phyloP scores from a whole-genome alignment of 2,329 filamentous ascomycete species.

The Penicillium sp. region DNA sequence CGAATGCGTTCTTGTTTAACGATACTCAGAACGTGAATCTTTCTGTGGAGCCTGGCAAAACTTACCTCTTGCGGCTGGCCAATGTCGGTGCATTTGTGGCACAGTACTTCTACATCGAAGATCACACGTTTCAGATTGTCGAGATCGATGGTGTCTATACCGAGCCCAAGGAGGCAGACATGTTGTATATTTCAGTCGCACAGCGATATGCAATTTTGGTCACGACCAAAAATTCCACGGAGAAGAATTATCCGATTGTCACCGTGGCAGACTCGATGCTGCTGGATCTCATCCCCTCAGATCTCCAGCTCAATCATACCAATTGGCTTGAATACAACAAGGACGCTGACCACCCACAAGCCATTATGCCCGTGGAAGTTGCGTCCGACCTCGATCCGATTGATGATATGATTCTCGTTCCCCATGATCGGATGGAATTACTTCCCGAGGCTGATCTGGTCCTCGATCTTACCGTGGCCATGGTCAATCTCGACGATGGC shows the following conservation, averaged over 20 bases:
- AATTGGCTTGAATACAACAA: slow-evolving; percentile 60
- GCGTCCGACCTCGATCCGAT: slow-evolving; percentile 54
- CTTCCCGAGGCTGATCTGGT: slow-evolving; percentile 53
- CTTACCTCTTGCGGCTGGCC: slow-evolving; percentile 67
- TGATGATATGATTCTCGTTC: slow-evolving; percentile 67
- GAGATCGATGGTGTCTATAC: slow-evolving; percentile 69
- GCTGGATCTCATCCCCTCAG: slow-evolving; percentile 30
- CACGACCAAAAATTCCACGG: slow-evolving; percentile 58
- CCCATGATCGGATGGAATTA: slow-evolving; percentile 59
- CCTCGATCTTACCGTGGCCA: slow-evolving; percentile 56
- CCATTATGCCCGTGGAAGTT: slow-evolving; percentile 20
- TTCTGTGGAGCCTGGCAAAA: slow-evolving; percentile 58
- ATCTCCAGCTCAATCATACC: slow-evolving; percentile 39
- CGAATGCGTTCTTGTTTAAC: slow-evolving; percentile 60
- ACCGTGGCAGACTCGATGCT: slow-evolving; percentile 26
- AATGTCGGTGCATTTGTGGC: slow-evolving; percentile 66
- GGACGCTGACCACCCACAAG: slow-evolving; percentile 38
- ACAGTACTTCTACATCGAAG: slow-evolving; percentile 47
- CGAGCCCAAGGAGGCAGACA: slow-evolving; percentile 53
- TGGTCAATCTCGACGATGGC: slow-evolving; percentile 65
- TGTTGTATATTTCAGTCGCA: slow-evolving; percentile 61
- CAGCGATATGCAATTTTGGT: slow-evolving; percentile 55
- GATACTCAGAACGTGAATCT: slow-evolving; percentile 58
- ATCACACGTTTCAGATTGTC: slow-evolving; percentile 59
- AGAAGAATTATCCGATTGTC: slow-evolving; percentile 59